Base-by-base conservation (phyloP, 1,284 basidiomycete species). In the Farysia itapuensis region DNA sequence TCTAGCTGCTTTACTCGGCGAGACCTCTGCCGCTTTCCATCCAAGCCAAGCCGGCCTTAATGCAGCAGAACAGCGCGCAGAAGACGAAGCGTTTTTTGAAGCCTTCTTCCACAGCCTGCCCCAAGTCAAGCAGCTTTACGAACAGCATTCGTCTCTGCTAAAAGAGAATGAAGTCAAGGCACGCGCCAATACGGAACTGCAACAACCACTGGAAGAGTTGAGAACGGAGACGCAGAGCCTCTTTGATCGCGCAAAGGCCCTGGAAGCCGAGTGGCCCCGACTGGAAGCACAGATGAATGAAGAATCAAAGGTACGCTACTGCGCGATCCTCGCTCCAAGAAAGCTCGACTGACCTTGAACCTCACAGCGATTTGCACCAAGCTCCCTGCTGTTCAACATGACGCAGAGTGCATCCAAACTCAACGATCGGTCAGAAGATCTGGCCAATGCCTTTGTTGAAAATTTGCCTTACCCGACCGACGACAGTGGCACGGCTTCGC, bases 371-470 rank as follows among this genome's bases (percentile, higher is more conserved):
- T 75, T 74, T 46, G 35, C 48, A 14, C 73, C 67, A 4, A 49
- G 46, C 2, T 57, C 72, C 6, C 34, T 75, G 30, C 60, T 60
- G 19, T 58, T 67, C 33, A 43, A 24, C 18, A 32, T 75, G 13
- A 56, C 53, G 5, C 64, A 72, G 22, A 45, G 43, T 9, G 61
- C 66, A 3, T 35, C 52, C 28, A 49, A 50, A 25, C 35, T 69
- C 20, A 65, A 72, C 51, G 67, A 74, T 30, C 35, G 46, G 16
- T 67, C 59, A 8, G 73, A 75, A 24, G 40, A 52, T 4, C 30
- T 75, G n/a, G 73, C 72, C 13, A 71, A 65, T 29, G 67, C 70
- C 13, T 75, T 57, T 42, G 68, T 74, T 20, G 70, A 75, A 38
- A 66, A 63, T 2, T 25, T 72, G 5, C 38, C 67, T 1, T 52